Conservation (phyloP, 1,284 basidiomycete species). For the Irpex rosettiformis region DNA sequence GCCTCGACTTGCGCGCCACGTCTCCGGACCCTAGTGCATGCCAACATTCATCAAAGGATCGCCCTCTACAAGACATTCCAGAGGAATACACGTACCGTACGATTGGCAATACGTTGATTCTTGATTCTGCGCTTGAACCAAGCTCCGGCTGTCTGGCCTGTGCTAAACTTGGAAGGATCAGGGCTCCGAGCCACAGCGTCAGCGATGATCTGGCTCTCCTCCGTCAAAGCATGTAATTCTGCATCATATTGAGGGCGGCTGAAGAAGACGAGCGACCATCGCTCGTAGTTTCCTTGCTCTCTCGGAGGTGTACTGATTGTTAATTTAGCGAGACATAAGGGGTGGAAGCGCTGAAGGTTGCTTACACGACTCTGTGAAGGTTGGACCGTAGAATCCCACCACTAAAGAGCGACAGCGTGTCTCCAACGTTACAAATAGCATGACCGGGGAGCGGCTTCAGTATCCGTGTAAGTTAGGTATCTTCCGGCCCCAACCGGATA, state of each 20-base stretch:
- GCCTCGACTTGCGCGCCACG: slow-evolving; percentile 27
- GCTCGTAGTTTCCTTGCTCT: slow-evolving; percentile 27
- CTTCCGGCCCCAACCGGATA: background rate
- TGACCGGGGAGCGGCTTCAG: slow-evolving; percentile 31
- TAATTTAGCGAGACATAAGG: background rate
- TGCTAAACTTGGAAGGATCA: slow-evolving; percentile 20
- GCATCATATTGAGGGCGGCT: slow-evolving; percentile 30
- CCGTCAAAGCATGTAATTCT: slow-evolving; percentile 21
- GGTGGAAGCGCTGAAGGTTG: slow-evolving; percentile 8
- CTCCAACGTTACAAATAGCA: slow-evolving; percentile 39
- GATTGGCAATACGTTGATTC: slow-evolving; percentile 27
- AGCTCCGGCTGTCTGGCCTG: slow-evolving; percentile 24
- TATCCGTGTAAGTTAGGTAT: background rate
- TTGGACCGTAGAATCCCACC: slow-evolving; percentile 37
- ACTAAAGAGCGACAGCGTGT: slow-evolving; percentile 40
- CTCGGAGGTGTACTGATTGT: slow-evolving; percentile 25
- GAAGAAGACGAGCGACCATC: slow-evolving; percentile 37
- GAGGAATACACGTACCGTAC: slow-evolving; percentile 27
- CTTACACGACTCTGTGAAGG: slow-evolving; percentile 34
- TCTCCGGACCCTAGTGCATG: slow-evolving; percentile 31
- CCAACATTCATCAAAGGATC: too few species aligned
- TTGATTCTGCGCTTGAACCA: slow-evolving; percentile 29
- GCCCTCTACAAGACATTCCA: too few species aligned
- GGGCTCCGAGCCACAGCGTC: slow-evolving; percentile 21
- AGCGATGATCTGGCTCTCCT: slow-evolving; percentile 23